Conservation (phyloP, 441 rosid species). For the Biscutella auriculata region DNA sequence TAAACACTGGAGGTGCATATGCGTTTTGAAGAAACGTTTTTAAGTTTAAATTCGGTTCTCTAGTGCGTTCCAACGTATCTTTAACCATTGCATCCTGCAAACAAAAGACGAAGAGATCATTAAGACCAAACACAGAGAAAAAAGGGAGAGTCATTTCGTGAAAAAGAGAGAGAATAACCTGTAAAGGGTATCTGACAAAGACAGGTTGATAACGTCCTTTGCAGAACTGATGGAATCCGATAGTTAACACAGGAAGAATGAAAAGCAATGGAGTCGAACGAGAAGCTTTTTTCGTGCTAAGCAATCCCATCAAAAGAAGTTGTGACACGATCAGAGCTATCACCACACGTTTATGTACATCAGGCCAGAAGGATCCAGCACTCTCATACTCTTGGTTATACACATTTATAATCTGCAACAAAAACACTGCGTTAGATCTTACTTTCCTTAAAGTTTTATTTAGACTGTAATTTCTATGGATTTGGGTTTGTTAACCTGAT, state of each 20-base stretch:
- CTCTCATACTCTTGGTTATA: constrained; percentile 91
- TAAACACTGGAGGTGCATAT: constrained; percentile 59
- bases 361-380: constrained; percentile 93
- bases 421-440: neutral
- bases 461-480: neutral
- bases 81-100: constrained; percentile 88
- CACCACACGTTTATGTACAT: constrained; percentile 68
- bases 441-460: neutral
- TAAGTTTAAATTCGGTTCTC: constrained; percentile 63
- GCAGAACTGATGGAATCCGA: constrained; percentile 71
- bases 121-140: neutral
- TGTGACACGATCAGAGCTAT: constrained; percentile 68
- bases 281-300: constrained; percentile 68
- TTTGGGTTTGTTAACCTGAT: constrained; percentile 49
- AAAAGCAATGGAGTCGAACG: constrained; percentile 81
- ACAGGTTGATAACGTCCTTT: constrained; percentile 81
- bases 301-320: constrained; percentile 64
- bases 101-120: neutral
- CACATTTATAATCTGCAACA: constrained; percentile 69
- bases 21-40: constrained; percentile 61
- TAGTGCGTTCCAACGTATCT: constrained; percentile 67
- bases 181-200: constrained; percentile 61
- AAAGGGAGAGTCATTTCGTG: neutral
- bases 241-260: constrained; percentile 61
- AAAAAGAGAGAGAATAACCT: constrained; percentile 27